Evolutionary conservation across 1,284 basidiomycete species (phyloP).

Genomic region (Microbotryum intermedium): DNA sequence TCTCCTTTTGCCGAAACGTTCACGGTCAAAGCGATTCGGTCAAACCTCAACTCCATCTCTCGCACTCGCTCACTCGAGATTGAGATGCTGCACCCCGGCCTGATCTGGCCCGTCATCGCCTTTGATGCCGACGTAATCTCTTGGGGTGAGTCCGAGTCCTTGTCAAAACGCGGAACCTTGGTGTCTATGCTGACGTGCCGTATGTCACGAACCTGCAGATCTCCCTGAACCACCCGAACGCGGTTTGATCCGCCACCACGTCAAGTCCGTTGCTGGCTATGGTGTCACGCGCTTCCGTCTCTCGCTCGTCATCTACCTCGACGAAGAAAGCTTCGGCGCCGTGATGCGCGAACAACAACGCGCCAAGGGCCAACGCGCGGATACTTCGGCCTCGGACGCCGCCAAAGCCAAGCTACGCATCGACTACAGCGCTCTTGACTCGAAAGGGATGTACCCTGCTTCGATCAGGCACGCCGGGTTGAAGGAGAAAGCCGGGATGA

Average conservation of each 20-base stretch:
- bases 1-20: constrained; percentile 53
- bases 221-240: constrained; percentile 50
- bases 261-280: constrained; percentile 82
- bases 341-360: constrained; percentile 32
- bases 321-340: constrained; percentile 32
- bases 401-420: constrained; percentile 61
- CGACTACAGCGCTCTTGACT: constrained; percentile 61
- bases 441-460: constrained; percentile 32
- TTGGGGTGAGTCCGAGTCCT: constrained; percentile 53
- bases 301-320: constrained; percentile 59
- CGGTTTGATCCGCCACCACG: constrained; percentile 68
- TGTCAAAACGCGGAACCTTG: not conserved
- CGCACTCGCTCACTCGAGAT: constrained; percentile 65
- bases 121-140: constrained; percentile 84
- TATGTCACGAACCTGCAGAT: constrained; percentile 16
- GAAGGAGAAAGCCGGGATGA: constrained; percentile 24
- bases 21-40: constrained; percentile 54
- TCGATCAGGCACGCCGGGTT: constrained; percentile 5
- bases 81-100: constrained; percentile 65
- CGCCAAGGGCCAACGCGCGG: constrained; percentile 27
- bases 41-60: constrained; percentile 50
- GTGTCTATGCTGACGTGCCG: not conserved
- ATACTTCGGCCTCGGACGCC: constrained; percentile 37
- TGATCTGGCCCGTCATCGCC: constrained; percentile 86
- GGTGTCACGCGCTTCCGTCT: constrained; percentile 63